These are phyloP conservation scores for Dioscorea dumetorum DNA, from an alignment of 106 monocot genomes.

Conservation along the genomic window DNA sequence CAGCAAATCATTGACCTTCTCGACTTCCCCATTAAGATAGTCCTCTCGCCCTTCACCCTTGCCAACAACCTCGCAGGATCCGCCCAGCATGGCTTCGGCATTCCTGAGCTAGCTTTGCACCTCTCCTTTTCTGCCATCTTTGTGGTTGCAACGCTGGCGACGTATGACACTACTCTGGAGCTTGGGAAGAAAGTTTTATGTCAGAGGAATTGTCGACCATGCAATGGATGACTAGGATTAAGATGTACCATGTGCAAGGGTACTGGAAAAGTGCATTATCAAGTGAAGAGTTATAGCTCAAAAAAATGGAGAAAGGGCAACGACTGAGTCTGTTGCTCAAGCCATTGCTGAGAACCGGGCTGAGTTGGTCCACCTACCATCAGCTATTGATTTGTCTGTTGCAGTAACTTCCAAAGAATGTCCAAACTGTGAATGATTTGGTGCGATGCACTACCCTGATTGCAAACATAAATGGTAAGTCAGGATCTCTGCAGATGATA, in stretches of 20 bases:
- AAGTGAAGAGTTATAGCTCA: slow-evolving; percentile 47
- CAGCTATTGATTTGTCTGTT: slow-evolving; percentile 45
- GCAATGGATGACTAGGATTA: slow-evolving; percentile 81
- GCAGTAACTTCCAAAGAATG: slow-evolving; percentile 74
- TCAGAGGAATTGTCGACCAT: slow-evolving; percentile 64
- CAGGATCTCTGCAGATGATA: slow-evolving; percentile 81
- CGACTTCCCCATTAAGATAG: slow-evolving; percentile 47
- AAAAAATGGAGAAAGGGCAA: slow-evolving; percentile 68
- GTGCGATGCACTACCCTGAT: slow-evolving; percentile 73
- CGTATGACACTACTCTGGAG: slow-evolving; percentile 75
- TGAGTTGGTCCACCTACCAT: slow-evolving; percentile 73
- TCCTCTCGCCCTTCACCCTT: slow-evolving; percentile 69
- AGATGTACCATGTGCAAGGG: slow-evolving; percentile 75
- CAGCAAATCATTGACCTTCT: no score
- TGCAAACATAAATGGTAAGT: slow-evolving; percentile 65
- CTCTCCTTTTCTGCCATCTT: slow-evolving; percentile 80
- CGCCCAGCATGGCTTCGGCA: slow-evolving; percentile 69
- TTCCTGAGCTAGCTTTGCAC: slow-evolving; percentile 66
- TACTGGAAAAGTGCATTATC: slow-evolving; percentile 72
- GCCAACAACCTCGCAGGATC: slow-evolving; percentile 52
- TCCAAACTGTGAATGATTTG: slow-evolving; percentile 62
- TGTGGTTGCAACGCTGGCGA: slow-evolving; percentile 63
- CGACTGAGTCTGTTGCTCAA: slow-evolving; percentile 59
- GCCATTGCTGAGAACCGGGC: slow-evolving; percentile 61
- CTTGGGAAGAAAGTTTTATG: slow-evolving; percentile 71